A percentile compares a stretch with the other conserved stretches of the same genome.
These are phyloP conservation scores for Xerocomellus chrysenteron DNA, from an alignment of 768 basidiomycete species.

Conservation along the genomic window DNA sequence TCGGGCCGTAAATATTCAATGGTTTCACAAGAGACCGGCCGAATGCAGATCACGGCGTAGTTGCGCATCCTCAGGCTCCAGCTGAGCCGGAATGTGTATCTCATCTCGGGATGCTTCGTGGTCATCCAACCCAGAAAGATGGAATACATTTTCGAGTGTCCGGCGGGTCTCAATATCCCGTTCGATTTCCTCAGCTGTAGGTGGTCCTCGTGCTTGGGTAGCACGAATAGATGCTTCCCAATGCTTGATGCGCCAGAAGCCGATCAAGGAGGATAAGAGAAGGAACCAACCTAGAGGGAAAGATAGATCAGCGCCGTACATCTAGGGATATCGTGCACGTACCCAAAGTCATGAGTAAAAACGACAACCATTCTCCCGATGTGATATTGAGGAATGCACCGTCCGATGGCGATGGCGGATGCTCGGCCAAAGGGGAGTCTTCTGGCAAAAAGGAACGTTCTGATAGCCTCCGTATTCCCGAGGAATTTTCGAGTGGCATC, in stretches of 20 bases:
- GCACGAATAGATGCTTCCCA: constrained; percentile 75
- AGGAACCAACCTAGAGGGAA: constrained; percentile 77
- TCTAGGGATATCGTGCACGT: constrained; percentile 10
- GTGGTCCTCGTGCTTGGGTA: constrained; percentile 26
- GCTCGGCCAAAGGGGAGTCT: constrained; percentile 28
- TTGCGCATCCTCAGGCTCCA: constrained; percentile 43
- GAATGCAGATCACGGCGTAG: constrained; percentile 49
- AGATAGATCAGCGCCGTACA: not conserved
- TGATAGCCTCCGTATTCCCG: constrained; percentile 13
- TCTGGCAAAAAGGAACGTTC: constrained; percentile 23
- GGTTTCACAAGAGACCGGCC: constrained; percentile 50
- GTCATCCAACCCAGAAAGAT: constrained; percentile 37
- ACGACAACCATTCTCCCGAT: constrained; percentile 86
- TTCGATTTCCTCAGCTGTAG: constrained; percentile 44
- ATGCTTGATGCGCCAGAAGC: constrained; percentile 82
- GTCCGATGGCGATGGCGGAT: constrained; percentile 8
- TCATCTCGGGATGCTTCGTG: constrained; percentile 3
- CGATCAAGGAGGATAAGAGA: constrained; percentile 76
- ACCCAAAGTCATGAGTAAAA: constrained; percentile 90
- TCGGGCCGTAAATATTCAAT: not conserved
- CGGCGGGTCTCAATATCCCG: constrained; percentile 51
- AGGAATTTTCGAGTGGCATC: constrained; percentile 14
- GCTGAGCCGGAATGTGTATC: constrained; percentile 25
- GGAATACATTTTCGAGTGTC: constrained; percentile 53
- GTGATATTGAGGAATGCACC: constrained; percentile 35